These are phyloP conservation scores for Gossypium davidsonii DNA, from an alignment of 441 rosid species.

Conservation along the genomic window DNA sequence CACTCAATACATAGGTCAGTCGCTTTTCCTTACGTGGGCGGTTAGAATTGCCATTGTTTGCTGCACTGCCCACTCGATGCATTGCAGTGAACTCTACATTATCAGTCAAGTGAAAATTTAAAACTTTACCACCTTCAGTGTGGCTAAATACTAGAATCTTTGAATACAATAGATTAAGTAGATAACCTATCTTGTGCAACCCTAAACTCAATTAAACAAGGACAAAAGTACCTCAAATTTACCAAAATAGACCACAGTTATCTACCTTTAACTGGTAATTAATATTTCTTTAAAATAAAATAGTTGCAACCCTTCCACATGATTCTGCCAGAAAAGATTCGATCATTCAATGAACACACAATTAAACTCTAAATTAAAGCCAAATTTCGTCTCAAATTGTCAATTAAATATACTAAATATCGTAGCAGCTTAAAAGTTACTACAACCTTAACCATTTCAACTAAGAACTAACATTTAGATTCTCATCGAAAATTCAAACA, in stretches of 20 bases:
- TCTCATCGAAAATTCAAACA: not conserved
- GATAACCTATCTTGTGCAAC: not conserved
- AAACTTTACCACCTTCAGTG: not conserved
- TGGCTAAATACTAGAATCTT: not conserved
- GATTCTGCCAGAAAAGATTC: not conserved
- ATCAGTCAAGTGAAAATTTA: not conserved
- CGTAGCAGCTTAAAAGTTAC: not conserved
- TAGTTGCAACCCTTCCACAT: not conserved
- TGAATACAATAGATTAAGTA: not conserved
- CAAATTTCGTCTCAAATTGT: not conserved
- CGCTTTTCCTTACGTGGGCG: constrained; percentile 96
- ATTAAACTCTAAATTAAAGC: not conserved
- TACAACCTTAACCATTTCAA: not conserved
- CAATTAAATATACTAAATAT: no score
- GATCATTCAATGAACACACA: not conserved
- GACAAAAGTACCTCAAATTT: not conserved
- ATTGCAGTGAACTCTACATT: constrained; percentile 39
- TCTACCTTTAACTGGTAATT: not conserved
- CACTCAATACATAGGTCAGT: constrained; percentile 81
- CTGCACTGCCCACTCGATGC: constrained; percentile 99
- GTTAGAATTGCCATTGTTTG: constrained; percentile 75
- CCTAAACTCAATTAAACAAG: not conserved
- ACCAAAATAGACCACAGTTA: not conserved
- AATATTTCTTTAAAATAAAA: not conserved
- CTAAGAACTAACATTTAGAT: not conserved